These are phyloP conservation scores for Fraxinus pennsylvanica DNA, from an alignment of 257 asterid genomes.

Conservation along the genomic window DNA sequence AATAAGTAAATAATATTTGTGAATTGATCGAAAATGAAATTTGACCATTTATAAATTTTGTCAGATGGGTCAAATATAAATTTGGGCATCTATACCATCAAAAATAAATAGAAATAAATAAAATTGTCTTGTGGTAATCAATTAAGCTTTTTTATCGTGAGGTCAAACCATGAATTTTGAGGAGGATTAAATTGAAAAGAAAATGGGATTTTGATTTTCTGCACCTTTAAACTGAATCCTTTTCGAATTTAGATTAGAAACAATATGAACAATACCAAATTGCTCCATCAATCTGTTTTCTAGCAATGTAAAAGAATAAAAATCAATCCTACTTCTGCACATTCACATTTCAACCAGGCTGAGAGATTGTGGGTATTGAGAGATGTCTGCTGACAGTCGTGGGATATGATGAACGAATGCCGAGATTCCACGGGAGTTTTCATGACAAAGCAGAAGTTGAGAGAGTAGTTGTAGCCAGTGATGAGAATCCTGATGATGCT, in stretches of 20 bases:
- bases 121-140: no score
- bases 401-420: neutral
- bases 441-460: neutral
- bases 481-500: constrained; percentile 12
- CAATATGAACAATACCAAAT: neutral
- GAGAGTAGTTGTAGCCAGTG: constrained; percentile 1
- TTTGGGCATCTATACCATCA: no score
- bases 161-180: no score
- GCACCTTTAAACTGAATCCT: neutral
- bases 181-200: neutral
- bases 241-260: neutral
- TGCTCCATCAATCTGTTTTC: neutral
- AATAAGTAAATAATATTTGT: no score
- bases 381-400: neutral
- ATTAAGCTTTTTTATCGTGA: no score
- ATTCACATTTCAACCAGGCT: neutral
- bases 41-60: no score
- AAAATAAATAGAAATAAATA: no score
- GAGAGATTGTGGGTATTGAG: constrained; percentile 5
- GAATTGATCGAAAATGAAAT: no score
- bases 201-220: no score
- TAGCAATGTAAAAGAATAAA: neutral
- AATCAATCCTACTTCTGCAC: neutral
- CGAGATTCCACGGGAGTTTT: neutral
- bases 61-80: no score